These are phyloP conservation scores for Backusella tuberculispora DNA, from an alignment of 192 early-diverging fungal genomes.

Conservation along the genomic window DNA sequence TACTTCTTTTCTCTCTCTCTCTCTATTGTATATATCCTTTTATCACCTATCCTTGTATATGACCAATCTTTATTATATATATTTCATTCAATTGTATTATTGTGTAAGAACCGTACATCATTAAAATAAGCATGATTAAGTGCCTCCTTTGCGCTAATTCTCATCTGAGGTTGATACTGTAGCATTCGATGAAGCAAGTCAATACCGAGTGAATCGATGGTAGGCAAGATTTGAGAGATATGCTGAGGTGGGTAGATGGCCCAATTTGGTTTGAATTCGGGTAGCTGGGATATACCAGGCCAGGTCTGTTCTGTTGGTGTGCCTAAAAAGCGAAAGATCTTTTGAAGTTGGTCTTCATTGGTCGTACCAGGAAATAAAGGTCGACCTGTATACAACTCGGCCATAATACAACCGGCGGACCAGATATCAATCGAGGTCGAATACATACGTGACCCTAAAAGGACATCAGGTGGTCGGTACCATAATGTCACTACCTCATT, in stretches of 20 bases:
- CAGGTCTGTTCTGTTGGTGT: slow-evolving; percentile 79
- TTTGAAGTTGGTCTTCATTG: slow-evolving; percentile 79
- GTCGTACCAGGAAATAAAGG: slow-evolving; percentile 83
- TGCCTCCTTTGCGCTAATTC: slow-evolving; percentile 69
- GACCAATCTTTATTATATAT: background rate
- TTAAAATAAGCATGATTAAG: slow-evolving; percentile 65
- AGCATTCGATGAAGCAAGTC: slow-evolving; percentile 76
- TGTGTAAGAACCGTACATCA: slow-evolving; percentile 38
- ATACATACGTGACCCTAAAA: slow-evolving; percentile 93
- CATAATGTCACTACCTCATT: slow-evolving; percentile 99
- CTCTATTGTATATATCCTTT: background rate
- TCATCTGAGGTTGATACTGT: slow-evolving; percentile 71
- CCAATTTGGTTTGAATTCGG: slow-evolving; percentile 74
- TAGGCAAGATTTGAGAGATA: slow-evolving; percentile 68
- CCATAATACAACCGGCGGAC: slow-evolving; percentile 99
- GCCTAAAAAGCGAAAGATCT: slow-evolving; percentile 81
- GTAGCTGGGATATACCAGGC: slow-evolving; percentile 71
- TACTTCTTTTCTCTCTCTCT: no score
- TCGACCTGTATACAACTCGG: slow-evolving; percentile 81
- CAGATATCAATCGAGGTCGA: slow-evolving; percentile 97
- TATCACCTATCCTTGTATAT: no score
- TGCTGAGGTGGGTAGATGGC: slow-evolving; percentile 65
- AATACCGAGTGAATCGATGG: slow-evolving; percentile 72
- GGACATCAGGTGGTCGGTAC: slow-evolving; percentile 96
- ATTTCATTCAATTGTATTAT: background rate